Base-by-base conservation (phyloP, 306 rosid species). In the Vachellia pachyceras region DNA sequence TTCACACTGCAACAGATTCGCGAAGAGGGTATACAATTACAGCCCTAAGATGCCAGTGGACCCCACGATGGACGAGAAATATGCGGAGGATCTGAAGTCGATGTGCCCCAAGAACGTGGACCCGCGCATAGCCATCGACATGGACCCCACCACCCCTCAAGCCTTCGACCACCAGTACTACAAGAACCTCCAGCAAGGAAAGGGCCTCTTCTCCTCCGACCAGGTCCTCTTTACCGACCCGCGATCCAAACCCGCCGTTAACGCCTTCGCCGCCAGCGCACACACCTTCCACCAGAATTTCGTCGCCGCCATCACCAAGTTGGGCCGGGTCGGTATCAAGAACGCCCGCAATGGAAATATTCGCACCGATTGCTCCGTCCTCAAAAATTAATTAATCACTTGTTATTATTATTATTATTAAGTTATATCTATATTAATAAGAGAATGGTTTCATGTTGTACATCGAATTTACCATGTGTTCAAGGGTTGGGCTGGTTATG, bases 301-400 rank as follows among this genome's bases (percentile, higher is more conserved):
- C 11, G 17, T 80, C 0, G 29, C 47, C 2, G 98, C 97, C 0
- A 91, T 93, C 0, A 93, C 90, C 14, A 91, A 89, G 52, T 25
- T 93, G 84, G 98, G 98, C 39, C 92, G 93, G 5, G 85, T 91
- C 68, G 93, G 97, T 15, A 84, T 93, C 50, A 93, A 91, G 80
- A 93, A 85, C 4, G 85, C 90, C 0, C 23, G 11, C 0, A 90
- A 87, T 23, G 98, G 97, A 1, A 93, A 91, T 14, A 91, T 93
- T 55, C 97, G 98, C 46, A 33, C 69, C 0, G 84, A 87, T 83
- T 93, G 98, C 72, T 44, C 82, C 9, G 88, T 80, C 75, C 88
- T 93, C 77, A 6, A 64, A 11, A 1, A 23, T 10, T 68, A 50
- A 68, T 12, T 6, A 10, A 2, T 10, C 0, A 7, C 11, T n/a